Evolutionary conservation across 768 basidiomycete genomes (phyloP).

Genomic region (Tulasnella sp.): DNA sequence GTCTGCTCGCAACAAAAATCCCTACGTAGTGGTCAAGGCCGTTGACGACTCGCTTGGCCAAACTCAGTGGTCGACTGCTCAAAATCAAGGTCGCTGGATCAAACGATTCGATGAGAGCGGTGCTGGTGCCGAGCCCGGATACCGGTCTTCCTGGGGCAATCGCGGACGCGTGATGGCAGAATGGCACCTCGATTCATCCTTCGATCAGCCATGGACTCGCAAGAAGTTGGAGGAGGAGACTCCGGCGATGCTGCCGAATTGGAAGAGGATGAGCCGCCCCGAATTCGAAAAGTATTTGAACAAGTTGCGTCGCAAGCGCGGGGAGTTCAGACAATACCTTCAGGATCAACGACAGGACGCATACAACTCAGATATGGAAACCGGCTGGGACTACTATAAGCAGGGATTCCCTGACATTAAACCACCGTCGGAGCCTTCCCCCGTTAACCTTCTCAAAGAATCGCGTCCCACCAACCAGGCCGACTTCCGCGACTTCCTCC

Average conservation of each 20-base stretch:
- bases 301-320: slow-evolving; percentile 45
- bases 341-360: slow-evolving; percentile 17
- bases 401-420: slow-evolving; percentile 17
- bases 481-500: not conserved
- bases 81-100: slow-evolving; percentile 55
- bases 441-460: slow-evolving; percentile 20
- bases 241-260: slow-evolving; percentile 34
- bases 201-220: slow-evolving; percentile 6
- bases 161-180: slow-evolving; percentile 1
- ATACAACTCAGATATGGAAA: not conserved
- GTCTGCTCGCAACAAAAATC: slow-evolving; percentile 43
- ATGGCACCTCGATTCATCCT: slow-evolving; percentile 10
- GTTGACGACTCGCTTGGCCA: slow-evolving; percentile 66
- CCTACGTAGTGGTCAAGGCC: slow-evolving; percentile 51
- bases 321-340: slow-evolving; percentile 42
- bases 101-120: slow-evolving; percentile 55
- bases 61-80: slow-evolving; percentile 64
- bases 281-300: slow-evolving; percentile 50
- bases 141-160: not conserved
- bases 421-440: not conserved
- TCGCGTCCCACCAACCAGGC: not conserved
- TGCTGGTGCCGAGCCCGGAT: slow-evolving; percentile 17
- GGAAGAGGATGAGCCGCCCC: slow-evolving; percentile 45
- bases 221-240: not conserved
- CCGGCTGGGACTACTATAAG: slow-evolving; percentile 21